phyloP scores from a whole-genome alignment of 768 basidiomycete species.

The Myochromella boudieri region DNA sequence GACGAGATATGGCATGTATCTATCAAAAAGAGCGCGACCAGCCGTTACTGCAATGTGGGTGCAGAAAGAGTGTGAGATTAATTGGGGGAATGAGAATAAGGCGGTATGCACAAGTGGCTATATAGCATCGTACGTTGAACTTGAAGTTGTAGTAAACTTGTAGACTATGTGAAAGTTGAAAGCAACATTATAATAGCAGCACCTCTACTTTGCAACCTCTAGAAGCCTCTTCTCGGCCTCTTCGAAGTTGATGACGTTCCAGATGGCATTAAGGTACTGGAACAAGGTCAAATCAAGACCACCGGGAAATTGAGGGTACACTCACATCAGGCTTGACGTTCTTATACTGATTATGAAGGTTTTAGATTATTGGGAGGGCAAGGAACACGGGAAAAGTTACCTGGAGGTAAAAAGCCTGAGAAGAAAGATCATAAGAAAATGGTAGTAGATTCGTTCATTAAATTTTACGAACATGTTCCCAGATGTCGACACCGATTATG shows the following conservation, averaged over 20 bases:
- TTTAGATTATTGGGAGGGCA: slow-evolving; percentile 10
- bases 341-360: slow-evolving; percentile 56
- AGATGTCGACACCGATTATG: slow-evolving; percentile 95
- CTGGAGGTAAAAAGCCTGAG: slow-evolving; percentile 71
- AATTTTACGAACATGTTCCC: slow-evolving; percentile 76
- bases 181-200: too few relatives aligned
- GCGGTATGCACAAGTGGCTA: too few relatives aligned
- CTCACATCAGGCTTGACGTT: slow-evolving; percentile 93
- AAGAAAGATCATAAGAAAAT: slow-evolving; percentile 8
- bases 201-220: slow-evolving; percentile 33
- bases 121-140: too few relatives aligned
- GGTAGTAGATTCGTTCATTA: slow-evolving; percentile 10
- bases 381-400: slow-evolving; percentile 23
- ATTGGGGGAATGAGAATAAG: slow-evolving; percentile 9
- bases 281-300: neutral
- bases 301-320: slow-evolving; percentile 15
- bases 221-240: slow-evolving; percentile 72
- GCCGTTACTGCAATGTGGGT: slow-evolving; percentile 3
- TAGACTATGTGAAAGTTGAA: too few relatives aligned
- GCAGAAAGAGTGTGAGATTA: slow-evolving; percentile 1
- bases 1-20: neutral
- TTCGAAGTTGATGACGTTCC: slow-evolving; percentile 95
- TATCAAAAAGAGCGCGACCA: slow-evolving; percentile 9
- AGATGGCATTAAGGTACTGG: slow-evolving; percentile 92
- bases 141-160: too few relatives aligned